Base-by-base conservation (phyloP, 108 stramenopile species). In the Parietichytrium sp. region DNA sequence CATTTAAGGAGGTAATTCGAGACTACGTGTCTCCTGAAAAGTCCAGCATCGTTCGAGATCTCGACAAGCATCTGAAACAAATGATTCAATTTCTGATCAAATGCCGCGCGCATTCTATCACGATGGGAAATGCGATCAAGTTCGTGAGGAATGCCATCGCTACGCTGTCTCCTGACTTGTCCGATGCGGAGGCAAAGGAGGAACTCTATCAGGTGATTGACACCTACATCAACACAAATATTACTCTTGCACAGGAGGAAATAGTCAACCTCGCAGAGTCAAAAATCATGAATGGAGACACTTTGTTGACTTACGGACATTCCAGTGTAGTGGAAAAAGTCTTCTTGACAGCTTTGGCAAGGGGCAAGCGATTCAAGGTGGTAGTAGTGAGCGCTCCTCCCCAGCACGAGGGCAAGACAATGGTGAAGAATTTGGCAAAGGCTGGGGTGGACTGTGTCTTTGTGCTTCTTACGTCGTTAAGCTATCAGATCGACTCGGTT, bases 111-210 rank as follows among this genome's bases (percentile, higher is more conserved):
- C 96, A 95, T 81, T 92, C 92, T 12, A 95, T 96, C 47, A 93
- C 91, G 55, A 98, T 97, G 98, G 95, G 95, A 45, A 96, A 96
- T 83, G 96, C 96, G 47, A 94, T 96, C 86, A 95, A 94, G 25
- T 93, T 93, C 86, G 80, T 95, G 4, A 93, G 93, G 81, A 61
- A 89, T 20, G 92, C 88, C 52, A 92, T 96, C n/a, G 92, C 94
- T 42, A 90, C 90, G 53, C 82, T 97, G 48, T 88, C 94, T 47
- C 92, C 95, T n/a, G 94, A 95, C 7, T 51, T 93, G 87, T 79
- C 86, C 8, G 90, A 91, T 79, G 88, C 88, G 18, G 93, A 93
- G 45, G 92, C 92, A 23, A 92, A 93, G 77, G 82, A 80, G 38
- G 82, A 92, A 47, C 79, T 99, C 36, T 78, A 84, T 51, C 92